A percentile compares a stretch with the other conserved stretches of the same genome.
Conservation (phyloP, 345 rosid species). For the Eucalyptus microcorys region DNA sequence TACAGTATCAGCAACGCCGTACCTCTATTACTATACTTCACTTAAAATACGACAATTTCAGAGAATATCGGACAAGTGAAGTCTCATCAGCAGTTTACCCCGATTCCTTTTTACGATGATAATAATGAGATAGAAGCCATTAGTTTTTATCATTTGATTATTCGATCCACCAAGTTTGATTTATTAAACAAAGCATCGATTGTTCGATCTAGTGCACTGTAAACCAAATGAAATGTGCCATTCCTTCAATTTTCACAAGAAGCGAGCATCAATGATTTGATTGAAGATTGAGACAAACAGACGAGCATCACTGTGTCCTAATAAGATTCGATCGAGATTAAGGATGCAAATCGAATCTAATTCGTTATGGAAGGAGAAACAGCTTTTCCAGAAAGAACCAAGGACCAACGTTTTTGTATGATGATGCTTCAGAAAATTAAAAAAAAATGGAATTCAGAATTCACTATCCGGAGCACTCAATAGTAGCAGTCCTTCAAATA, state of each 20-base stretch:
- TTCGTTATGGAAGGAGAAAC: background rate
- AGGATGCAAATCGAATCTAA: background rate
- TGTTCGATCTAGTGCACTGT: background rate
- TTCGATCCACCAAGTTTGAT: background rate
- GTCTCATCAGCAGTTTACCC: background rate
- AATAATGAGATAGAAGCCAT: background rate
- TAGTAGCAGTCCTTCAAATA: background rate
- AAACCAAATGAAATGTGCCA: background rate
- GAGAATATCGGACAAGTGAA: background rate
- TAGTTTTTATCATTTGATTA: background rate
- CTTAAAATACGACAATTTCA: background rate
- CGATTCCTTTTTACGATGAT: background rate
- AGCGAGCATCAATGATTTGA: background rate
- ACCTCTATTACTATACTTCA: background rate
- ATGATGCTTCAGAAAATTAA: background rate
- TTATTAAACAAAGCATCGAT: background rate
- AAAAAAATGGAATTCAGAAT: background rate
- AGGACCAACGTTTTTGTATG: background rate
- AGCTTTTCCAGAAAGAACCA: background rate
- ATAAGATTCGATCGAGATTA: background rate
- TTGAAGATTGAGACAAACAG: background rate
- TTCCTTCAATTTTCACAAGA: background rate
- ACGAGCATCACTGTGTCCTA: background rate
- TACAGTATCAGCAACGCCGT: no score
- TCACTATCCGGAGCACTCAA: background rate